A percentile compares a stretch with the other conserved stretches of the same genome.
Conservation (phyloP, 345 rosid species). For the Bruguiera sexangula region DNA sequence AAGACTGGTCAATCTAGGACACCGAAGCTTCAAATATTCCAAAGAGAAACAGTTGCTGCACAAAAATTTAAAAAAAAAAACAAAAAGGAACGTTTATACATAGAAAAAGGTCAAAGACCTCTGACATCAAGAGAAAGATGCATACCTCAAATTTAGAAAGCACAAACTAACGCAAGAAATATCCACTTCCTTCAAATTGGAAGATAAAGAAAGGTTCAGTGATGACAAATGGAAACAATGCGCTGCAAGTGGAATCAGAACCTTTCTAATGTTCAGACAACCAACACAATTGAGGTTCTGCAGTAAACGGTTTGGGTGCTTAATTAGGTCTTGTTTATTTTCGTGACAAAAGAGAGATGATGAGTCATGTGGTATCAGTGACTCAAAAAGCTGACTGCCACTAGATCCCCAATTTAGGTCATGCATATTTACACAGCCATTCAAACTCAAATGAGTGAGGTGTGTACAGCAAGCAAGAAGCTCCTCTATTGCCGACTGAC, state of each 20-base stretch:
- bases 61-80: neutral
- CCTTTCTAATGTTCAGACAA: constrained; percentile 87
- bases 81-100: neutral
- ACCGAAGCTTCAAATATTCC: constrained; percentile 75
- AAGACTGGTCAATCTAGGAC: constrained; percentile 82
- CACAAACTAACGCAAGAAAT: constrained; percentile 67
- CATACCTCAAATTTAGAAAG: constrained; percentile 79
- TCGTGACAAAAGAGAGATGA: constrained; percentile 21
- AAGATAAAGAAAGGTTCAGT: constrained; percentile 77
- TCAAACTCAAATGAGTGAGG: constrained; percentile 90
- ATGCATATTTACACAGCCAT: constrained; percentile 90
- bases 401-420: constrained; percentile 82
- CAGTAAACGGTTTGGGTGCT: constrained; percentile 63
- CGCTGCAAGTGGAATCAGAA: constrained; percentile 71
- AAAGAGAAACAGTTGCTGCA: constrained; percentile 81
- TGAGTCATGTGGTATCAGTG: constrained; percentile 25
- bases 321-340: constrained; percentile 30
- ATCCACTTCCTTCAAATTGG: constrained; percentile 85
- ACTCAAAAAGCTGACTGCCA: constrained; percentile 41
- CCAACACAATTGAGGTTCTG: constrained; percentile 94
- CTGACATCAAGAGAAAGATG: neutral
- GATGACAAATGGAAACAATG: constrained; percentile 70
- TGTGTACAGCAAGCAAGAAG: constrained; percentile 89
- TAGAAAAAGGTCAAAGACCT: neutral
- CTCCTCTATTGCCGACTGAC: constrained; percentile 91